phyloP scores from a whole-genome alignment of 2,329 filamentous ascomycete species.

The Aspergillus sojae region DNA sequence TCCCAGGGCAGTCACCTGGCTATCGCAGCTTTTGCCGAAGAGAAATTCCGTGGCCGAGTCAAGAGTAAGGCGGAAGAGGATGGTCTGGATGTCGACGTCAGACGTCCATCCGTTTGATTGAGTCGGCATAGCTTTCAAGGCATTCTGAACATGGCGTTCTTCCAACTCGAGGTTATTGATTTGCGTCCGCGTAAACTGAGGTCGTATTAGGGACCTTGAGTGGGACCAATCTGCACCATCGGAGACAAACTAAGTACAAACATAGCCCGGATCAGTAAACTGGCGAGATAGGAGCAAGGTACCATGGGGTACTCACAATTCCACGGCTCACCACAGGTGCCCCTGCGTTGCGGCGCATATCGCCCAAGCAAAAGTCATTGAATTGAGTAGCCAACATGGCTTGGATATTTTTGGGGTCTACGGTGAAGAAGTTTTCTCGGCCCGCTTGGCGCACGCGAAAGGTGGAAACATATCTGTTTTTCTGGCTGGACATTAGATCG shows the following conservation, averaged over 20 bases:
- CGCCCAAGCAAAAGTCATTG: slow-evolving; percentile 76
- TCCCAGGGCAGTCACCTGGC: slow-evolving; percentile 36
- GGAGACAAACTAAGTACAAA: slow-evolving; percentile 55
- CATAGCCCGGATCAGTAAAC: not conserved
- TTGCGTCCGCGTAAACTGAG: slow-evolving; percentile 82
- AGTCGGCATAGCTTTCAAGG: slow-evolving; percentile 68
- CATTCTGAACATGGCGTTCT: slow-evolving; percentile 72
- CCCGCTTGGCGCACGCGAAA: not conserved
- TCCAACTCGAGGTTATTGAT: slow-evolving; percentile 80
- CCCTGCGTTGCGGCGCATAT: slow-evolving; percentile 68
- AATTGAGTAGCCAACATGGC: slow-evolving; percentile 83
- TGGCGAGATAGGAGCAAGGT: not conserved
- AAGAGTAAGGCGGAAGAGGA: slow-evolving; percentile 80
- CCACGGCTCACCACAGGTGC: slow-evolving; percentile 41
- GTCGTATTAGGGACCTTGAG: slow-evolving; percentile 75
- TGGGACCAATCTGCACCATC: slow-evolving; percentile 77
- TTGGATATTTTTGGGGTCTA: slow-evolving; percentile 68
- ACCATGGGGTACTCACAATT: slow-evolving; percentile 40
- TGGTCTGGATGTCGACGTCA: slow-evolving; percentile 69
- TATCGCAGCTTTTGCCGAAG: slow-evolving; percentile 68
- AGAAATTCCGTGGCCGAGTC: slow-evolving; percentile 86
- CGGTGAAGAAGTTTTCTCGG: slow-evolving; percentile 20
- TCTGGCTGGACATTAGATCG: not conserved
- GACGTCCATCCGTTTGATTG: slow-evolving; percentile 50
- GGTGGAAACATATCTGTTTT: slow-evolving; percentile 3